A percentile compares a stretch with the other conserved stretches of the same genome.
phyloP scores from a whole-genome alignment of 441 rosid species.

The Pelargonium fulgidum region DNA sequence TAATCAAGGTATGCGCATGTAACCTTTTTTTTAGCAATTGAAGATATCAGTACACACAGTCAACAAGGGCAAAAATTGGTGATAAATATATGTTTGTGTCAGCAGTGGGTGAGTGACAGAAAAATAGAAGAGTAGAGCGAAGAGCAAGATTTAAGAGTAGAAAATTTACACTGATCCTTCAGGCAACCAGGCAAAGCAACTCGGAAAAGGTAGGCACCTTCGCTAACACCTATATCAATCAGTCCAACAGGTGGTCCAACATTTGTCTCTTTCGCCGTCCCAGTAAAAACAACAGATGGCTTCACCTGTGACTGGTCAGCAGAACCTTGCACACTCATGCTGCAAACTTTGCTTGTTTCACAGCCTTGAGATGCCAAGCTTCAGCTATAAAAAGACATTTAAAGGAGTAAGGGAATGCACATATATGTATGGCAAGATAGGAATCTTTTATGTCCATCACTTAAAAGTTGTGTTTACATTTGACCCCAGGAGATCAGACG shows the following conservation, averaged over 20 bases:
- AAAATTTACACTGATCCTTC: conserved; percentile 45
- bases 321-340: conserved; percentile 30
- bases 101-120: background rate
- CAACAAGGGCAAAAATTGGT: background rate
- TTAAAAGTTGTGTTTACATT: background rate
- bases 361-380: background rate
- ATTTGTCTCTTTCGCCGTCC: conserved; percentile 48
- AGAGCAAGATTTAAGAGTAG: background rate
- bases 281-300: conserved; percentile 36
- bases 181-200: conserved; percentile 60
- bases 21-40: background rate
- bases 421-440: background rate
- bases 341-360: conserved; percentile 8
- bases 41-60: background rate
- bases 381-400: background rate
- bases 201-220: conserved; percentile 57
- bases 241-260: conserved; percentile 51
- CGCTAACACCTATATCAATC: conserved; percentile 59
- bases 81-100: background rate
- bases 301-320: conserved; percentile 29
- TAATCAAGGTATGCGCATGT: background rate
- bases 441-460: background rate
- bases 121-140: background rate
- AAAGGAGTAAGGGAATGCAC: background rate
- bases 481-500: background rate